Base-by-base conservation (phyloP, 805 yeast species). In the Pichia manshurica region DNA sequence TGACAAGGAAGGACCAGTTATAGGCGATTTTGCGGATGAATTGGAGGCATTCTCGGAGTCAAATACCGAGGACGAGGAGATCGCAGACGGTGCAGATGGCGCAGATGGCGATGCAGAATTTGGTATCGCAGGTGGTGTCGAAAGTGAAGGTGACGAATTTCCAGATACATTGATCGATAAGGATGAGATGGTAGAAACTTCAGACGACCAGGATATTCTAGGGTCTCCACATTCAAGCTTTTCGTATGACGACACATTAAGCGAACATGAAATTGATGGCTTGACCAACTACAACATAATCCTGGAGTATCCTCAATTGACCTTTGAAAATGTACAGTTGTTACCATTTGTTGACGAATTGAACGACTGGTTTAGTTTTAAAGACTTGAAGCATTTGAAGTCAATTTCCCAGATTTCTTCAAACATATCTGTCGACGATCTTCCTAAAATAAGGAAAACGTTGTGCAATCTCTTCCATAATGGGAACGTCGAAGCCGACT, bases 281-380 rank as follows among this genome's bases (percentile, higher is more conserved):
- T 52, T 65, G 41, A 62, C 60, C 36, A 64, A 65, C 46, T 60
- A 51, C 44, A 63, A 65, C 45, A 58, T 67, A 28, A 59, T 67
- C 8, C 44, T 67, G 19, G 68, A 63, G 42, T 60, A 60, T 46
- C 78, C 81, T 0, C 68, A 67, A 23, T 58, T 80, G 5, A 63
- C 70, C 5, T 81, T 75, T 63, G 57, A 63, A 3, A 69, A 67
- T 48, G 41, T 59, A 4, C 78, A 75, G 43, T 55, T 58, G 1
- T 64, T 67, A 12, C 48, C 58, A 1, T 58, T 77, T 16, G 49
- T 51, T 13, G 60, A 61, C 1, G 84, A 80, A 52, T 43, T 65
- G 15, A 60, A 61, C 42, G 72, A 69, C 41, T 69, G 73, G 73
- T 69, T 69, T 45, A 56, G 60, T 22, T 51, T 38, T 37, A 54